Conservation (phyloP, 2,329 filamentous ascomycete genomes). For the Sporothrix protearum region DNA sequence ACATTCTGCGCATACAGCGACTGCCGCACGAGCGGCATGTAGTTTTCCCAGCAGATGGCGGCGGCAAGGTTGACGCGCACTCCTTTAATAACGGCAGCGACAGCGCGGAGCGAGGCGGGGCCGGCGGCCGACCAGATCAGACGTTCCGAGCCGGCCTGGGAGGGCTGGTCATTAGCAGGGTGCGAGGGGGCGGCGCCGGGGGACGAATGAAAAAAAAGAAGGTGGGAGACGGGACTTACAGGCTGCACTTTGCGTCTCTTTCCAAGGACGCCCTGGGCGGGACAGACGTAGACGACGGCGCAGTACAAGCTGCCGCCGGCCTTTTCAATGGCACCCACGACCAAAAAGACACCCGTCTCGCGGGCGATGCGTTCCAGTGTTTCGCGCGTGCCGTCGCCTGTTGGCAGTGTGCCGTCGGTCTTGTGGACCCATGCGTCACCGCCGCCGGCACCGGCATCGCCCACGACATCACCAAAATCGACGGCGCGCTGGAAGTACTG, state of each 20-base stretch:
- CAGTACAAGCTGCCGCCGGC: constrained; percentile 83
- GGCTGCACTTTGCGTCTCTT: constrained; percentile 94
- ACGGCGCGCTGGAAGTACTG: constrained; percentile 74
- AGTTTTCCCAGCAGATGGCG: constrained; percentile 96
- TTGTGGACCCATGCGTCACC: constrained; percentile 64
- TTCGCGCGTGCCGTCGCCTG: constrained; percentile 67
- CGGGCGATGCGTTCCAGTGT: constrained; percentile 70
- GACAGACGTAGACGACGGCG: constrained; percentile 76
- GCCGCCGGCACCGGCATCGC: constrained; percentile 57
- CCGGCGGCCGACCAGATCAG: constrained; percentile 87
- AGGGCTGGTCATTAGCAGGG: background rate
- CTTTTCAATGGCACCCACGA: constrained; percentile 75
- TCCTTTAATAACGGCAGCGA: constrained; percentile 75
- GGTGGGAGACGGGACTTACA: constrained; percentile 46
- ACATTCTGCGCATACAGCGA: constrained; percentile 84
- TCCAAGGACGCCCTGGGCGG: constrained; percentile 66
- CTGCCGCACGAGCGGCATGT: constrained; percentile 86
- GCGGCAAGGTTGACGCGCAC: constrained; percentile 75
- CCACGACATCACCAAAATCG: constrained; percentile 75
- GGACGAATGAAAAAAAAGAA: too few species aligned
- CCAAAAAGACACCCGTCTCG: constrained; percentile 77
- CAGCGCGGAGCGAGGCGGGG: constrained; percentile 71
- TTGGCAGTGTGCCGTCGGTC: constrained; percentile 28
- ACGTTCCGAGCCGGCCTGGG: constrained; percentile 68
- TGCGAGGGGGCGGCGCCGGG: too few species aligned